Percentiles rank a stretch among this genome's conserved stretches.
Conservation (phyloP, 2,329 filamentous ascomycete species). For the Coniochaeta ligniaria region DNA sequence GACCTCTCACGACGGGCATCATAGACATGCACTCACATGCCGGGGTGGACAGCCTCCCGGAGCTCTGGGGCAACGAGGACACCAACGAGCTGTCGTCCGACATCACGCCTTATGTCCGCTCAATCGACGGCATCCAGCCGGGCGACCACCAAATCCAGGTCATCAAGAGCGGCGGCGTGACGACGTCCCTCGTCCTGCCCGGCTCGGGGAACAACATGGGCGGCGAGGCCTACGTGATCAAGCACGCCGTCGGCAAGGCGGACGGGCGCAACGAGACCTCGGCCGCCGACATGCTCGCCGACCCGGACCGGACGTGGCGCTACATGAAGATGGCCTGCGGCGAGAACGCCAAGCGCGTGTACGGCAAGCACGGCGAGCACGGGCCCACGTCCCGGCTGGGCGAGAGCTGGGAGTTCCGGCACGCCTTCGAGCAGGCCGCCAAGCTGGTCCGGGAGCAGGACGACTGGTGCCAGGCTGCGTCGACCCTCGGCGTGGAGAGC, state of each 20-base stretch:
- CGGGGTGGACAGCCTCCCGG: constrained; percentile 51
- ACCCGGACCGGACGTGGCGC: constrained; percentile 57
- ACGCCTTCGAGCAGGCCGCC: constrained; percentile 57
- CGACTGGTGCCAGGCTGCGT: constrained; percentile 58
- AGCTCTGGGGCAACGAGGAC: constrained; percentile 46
- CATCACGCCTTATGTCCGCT: constrained; percentile 61
- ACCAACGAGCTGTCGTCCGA: constrained; percentile 57
- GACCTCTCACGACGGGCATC: constrained; percentile 57
- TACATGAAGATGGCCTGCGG: constrained; percentile 76
- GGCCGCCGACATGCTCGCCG: constrained; percentile 55
- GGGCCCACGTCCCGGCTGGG: constrained; percentile 57
- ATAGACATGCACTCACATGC: constrained; percentile 68
- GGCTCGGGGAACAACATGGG: constrained; percentile 69
- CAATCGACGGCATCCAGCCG: constrained; percentile 58
- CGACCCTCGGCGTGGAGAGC: constrained; percentile 37
- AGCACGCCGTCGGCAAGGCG: constrained; percentile 54
- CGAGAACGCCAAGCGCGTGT: constrained; percentile 58
- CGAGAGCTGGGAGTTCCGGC: constrained; percentile 63
- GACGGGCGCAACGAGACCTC: constrained; percentile 58
- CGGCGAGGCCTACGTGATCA: constrained; percentile 63
- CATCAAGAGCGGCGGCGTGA: constrained; percentile 69
- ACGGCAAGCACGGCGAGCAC: constrained; percentile 45
- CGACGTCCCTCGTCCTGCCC: constrained; percentile 58
- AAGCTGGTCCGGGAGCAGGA: constrained; percentile 52
- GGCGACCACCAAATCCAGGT: constrained; percentile 58